Base-by-base conservation (phyloP, 345 rosid genomes). In the Rubroshorea leprosula region DNA sequence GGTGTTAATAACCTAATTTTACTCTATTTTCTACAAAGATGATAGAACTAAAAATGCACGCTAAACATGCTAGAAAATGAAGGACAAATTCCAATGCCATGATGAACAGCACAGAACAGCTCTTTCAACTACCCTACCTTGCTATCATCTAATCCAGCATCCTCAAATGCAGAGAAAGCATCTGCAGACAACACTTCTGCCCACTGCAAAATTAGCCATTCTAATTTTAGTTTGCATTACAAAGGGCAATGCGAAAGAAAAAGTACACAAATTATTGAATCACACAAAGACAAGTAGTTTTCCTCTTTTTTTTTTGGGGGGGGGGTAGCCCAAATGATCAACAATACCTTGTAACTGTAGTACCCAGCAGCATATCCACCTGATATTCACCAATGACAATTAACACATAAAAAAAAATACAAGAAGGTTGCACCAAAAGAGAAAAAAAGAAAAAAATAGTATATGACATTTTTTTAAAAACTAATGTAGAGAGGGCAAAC, bases 311-410 rank as follows among this genome's bases (percentile, higher is more conserved):
- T n/a, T n/a, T n/a, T n/a, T n/a, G n/a, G n/a, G n/a, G n/a, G 41
- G 41, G 12, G 41, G 1, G 41, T 6, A 8, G 41, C 7, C n/a
- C n/a, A 58, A 54, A 11, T 35, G 25, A 54, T 20, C 49, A 58
- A 19, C 39, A 23, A 14, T 75, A 90, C 97, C 97, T 90, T 90
- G 77, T 90, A 90, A 64, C 97, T 87, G 72, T 92, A 92, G 70
- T 92, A 92, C 63, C 98, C 96, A 63, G 97, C 96, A 58, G 97
- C 94, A 68, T 87, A 90, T 63, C 91, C 94, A 41, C 96, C 97
- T 87, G 66, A 23, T 35, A 60, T 57, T 50, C 59, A 62, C 52
- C 67, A 66, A 62, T 66, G 27, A 1, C 7, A 23, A 23, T 23
- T 11, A 14, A 49, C 55, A n/a, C 11, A 54, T 38, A 45, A 64